Conservation (phyloP, 345 rosid genomes). For the Citrus sinensis region DNA sequence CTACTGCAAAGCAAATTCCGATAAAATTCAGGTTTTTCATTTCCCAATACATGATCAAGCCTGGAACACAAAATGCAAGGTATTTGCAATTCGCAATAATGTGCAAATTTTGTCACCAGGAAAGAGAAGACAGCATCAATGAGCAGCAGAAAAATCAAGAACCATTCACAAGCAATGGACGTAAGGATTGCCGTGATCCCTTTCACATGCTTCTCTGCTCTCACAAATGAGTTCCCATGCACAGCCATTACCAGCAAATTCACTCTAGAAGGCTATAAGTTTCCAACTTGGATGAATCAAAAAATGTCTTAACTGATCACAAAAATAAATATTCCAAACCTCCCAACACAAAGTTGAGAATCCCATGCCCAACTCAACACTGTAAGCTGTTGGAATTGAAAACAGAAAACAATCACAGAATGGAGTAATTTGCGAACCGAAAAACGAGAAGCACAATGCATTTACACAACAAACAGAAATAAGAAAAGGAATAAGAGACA, state of each 20-base stretch:
- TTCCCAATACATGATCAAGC: conserved; percentile 53
- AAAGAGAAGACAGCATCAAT: conserved; percentile 56
- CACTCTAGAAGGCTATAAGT: conserved; percentile 18
- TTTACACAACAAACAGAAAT: not conserved
- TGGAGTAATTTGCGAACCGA: not conserved
- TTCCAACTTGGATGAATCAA: conserved; percentile 10
- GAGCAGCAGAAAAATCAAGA: conserved; percentile 58
- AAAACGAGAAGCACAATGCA: not conserved
- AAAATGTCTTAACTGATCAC: conserved; percentile 15
- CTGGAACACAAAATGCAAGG: conserved; percentile 78
- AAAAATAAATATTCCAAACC: conserved; percentile 4
- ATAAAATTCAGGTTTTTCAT: conserved; percentile 41
- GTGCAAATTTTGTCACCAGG: conserved; percentile 58
- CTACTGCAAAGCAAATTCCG: conserved; percentile 50
- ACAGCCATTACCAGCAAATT: conserved; percentile 32
- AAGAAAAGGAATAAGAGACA: not conserved
- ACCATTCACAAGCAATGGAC: conserved; percentile 65
- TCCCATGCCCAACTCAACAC: conserved; percentile 21
- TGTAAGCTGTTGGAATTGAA: conserved; percentile 3
- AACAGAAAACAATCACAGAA: conserved; percentile 10
- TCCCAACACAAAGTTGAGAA: conserved; percentile 17
- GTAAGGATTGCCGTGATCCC: conserved; percentile 35
- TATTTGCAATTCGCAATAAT: conserved; percentile 47
- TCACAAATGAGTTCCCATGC: conserved; percentile 15
- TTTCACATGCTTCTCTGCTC: conserved; percentile 21